phyloP scores from a whole-genome alignment of 2,329 filamentous ascomycete species.

The Escovopsis sp. region DNA sequence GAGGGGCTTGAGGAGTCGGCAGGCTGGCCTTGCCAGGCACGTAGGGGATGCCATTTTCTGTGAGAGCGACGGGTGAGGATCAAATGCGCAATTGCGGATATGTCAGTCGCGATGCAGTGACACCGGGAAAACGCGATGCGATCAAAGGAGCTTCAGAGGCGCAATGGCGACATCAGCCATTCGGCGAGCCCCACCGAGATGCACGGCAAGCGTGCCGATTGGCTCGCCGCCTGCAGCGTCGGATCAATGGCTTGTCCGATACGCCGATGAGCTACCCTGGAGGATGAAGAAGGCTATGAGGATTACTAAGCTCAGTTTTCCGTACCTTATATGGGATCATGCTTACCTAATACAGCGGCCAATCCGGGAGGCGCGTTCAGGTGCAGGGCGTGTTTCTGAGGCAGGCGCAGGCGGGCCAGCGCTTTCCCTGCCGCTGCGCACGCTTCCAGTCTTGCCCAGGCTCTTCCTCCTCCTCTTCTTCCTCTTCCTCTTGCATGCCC shows the following conservation, averaged over 20 bases:
- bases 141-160: not conserved
- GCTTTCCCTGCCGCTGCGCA: constrained; percentile 4
- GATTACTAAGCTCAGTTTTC: too few relatives aligned
- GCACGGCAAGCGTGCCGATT: constrained; percentile 4
- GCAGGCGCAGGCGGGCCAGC: constrained; percentile 3
- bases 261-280: too few relatives aligned
- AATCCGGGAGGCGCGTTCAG: too few relatives aligned
- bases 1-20: constrained; percentile 1
- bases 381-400: too few relatives aligned
- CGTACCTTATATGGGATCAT: too few relatives aligned
- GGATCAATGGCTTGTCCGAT: too few relatives aligned
- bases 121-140: too few relatives aligned
- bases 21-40: constrained; percentile 7
- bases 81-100: too few relatives aligned
- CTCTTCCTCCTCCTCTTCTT: not conserved
- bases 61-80: not conserved
- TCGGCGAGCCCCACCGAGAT: not conserved
- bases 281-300: too few relatives aligned
- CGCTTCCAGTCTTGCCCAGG: too few relatives aligned
- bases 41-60: constrained; percentile 9
- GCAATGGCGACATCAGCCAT: not conserved
- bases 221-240: not conserved
- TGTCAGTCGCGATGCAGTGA: too few relatives aligned
- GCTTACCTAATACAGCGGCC: too few relatives aligned
- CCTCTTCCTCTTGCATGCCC: not conserved